These are phyloP conservation scores for Colletotrichum musicola DNA, from an alignment of 2,329 filamentous ascomycete species.

Conservation along the genomic window DNA sequence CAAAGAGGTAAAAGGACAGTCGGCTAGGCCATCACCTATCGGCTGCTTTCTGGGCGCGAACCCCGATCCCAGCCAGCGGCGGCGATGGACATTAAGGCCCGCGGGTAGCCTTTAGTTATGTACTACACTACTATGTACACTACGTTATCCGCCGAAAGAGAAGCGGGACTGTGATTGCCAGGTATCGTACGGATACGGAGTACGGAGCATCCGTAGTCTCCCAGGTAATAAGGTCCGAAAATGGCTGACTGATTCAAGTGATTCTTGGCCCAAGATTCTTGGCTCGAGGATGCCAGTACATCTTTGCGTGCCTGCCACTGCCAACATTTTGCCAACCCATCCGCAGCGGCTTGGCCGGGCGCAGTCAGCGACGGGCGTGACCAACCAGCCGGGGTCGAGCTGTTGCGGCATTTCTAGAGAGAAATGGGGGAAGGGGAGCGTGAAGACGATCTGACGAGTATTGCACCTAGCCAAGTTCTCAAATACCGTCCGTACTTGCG, in stretches of 20 bases:
- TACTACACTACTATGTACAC: too few relatives aligned
- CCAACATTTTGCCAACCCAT: constrained; percentile 33
- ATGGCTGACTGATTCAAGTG: not conserved
- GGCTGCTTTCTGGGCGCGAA: constrained; percentile 24
- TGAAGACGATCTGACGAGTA: too few relatives aligned
- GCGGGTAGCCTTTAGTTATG: too few relatives aligned
- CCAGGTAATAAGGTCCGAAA: too few relatives aligned
- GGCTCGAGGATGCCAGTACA: too few relatives aligned
- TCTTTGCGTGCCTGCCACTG: not conserved
- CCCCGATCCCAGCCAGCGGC: constrained; percentile 22
- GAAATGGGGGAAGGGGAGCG: too few relatives aligned
- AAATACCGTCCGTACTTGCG: too few relatives aligned
- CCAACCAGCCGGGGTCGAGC: not conserved
- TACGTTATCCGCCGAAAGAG: too few relatives aligned
- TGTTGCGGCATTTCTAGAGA: constrained; percentile 15
- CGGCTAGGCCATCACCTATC: constrained; percentile 1
- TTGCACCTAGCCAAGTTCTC: too few relatives aligned
- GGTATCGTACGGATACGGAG: too few relatives aligned
- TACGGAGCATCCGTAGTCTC: too few relatives aligned
- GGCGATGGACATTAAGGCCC: not conserved
- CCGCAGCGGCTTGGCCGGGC: constrained; percentile 36
- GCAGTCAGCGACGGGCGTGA: not conserved
- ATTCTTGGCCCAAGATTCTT: not conserved
- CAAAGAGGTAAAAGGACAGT: constrained; percentile 2
- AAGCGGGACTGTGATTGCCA: too few relatives aligned